Conservation (phyloP, 2,329 filamentous ascomycete species). For the Colletotrichum graminicola region DNA sequence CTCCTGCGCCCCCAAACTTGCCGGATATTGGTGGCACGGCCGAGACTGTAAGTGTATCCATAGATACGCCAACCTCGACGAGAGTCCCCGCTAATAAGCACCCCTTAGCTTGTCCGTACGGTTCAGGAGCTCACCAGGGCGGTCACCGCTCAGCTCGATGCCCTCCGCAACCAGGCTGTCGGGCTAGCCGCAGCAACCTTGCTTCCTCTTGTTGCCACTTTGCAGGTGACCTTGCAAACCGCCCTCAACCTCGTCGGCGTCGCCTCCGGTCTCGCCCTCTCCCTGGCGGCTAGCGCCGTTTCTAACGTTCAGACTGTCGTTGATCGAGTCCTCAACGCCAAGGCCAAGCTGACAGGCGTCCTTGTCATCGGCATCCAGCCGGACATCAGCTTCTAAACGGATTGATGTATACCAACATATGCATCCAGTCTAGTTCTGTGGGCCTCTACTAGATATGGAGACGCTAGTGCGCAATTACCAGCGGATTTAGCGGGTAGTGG, state of each 20-base stretch:
- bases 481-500: no score
- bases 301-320: not conserved
- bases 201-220: no score
- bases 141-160: not conserved
- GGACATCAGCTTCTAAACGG: constrained; percentile 9
- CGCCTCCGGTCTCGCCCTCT: not conserved
- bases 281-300: not conserved
- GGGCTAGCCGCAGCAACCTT: not conserved
- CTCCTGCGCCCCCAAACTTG: not conserved
- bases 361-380: constrained; percentile 11
- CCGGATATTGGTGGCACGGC: not conserved
- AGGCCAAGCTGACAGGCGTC: constrained; percentile 1
- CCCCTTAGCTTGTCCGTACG: not conserved
- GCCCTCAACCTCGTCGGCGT: not conserved
- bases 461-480: not conserved
- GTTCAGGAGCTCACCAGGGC: not conserved
- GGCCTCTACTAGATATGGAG: no score
- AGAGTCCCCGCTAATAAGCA: not conserved
- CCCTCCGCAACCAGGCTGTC: not conserved
- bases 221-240: not conserved
- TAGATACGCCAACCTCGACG: not conserved
- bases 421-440: not conserved
- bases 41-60: not conserved
- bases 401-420: not conserved
- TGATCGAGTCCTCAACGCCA: constrained; percentile 12